A percentile compares a stretch with the other conserved stretches of the same genome.
Conservation (phyloP, 2,329 filamentous ascomycete genomes). For the Sodiomyces alkalinus region DNA sequence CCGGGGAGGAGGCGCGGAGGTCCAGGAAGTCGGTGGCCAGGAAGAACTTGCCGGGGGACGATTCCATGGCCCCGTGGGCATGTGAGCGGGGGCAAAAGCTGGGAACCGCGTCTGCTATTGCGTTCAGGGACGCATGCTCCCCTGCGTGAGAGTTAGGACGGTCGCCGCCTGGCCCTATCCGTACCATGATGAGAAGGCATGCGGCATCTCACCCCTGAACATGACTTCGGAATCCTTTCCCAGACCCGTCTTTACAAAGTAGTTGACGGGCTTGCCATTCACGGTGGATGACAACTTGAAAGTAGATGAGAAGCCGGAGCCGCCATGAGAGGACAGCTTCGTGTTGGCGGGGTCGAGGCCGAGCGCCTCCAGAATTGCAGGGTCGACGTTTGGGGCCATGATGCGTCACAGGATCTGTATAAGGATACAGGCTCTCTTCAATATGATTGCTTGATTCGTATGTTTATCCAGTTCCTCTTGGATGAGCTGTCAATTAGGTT, state of each 20-base stretch:
- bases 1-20: slow-evolving; percentile 28
- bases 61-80: slow-evolving; percentile 49
- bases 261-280: slow-evolving; percentile 36
- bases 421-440: too few relatives aligned
- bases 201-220: slow-evolving; percentile 42
- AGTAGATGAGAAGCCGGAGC: slow-evolving; percentile 54
- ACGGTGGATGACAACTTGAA: slow-evolving; percentile 35
- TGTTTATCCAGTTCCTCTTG: too few relatives aligned
- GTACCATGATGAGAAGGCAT: not conserved
- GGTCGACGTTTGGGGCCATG: slow-evolving; percentile 42
- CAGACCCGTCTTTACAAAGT: slow-evolving; percentile 58
- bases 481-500: too few relatives aligned
- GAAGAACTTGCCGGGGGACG: slow-evolving; percentile 36
- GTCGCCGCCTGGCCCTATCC: not conserved
- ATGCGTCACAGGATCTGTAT: too few relatives aligned
- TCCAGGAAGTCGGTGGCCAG: slow-evolving; percentile 71
- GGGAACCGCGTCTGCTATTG: slow-evolving; percentile 58
- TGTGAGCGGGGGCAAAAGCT: slow-evolving; percentile 62
- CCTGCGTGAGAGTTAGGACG: slow-evolving; percentile 31
- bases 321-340: slow-evolving; percentile 43
- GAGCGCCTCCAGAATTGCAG: slow-evolving; percentile 46
- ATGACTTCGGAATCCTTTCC: slow-evolving; percentile 47
- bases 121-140: slow-evolving; percentile 72
- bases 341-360: slow-evolving; percentile 38
- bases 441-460: too few relatives aligned